Evolutionary conservation across 805 yeast species (phyloP), one percentile per base, ranked within the genome.

Genomic region (Schwanniomyces yamadae): DNA sequence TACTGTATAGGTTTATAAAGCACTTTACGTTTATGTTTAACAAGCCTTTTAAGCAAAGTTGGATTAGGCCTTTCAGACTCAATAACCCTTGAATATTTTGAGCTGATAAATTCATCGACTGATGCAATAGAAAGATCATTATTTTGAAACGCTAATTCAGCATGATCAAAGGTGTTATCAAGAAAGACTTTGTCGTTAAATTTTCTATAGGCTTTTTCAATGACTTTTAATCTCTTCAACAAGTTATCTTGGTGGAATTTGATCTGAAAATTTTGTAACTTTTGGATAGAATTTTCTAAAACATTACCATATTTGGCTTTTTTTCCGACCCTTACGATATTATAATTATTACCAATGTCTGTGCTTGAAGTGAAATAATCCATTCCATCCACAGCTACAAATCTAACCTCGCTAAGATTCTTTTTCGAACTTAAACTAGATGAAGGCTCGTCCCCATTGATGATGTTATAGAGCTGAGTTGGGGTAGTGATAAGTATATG

Each of bases 1-100:
- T 37, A 51, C 31, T 57, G 63, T 9, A 53, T 45, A 12, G 56
- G 55, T 30, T 54, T 55, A 32, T 48, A 54, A 11, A 51, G 40
- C 3, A 42, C 34, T 19, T 42, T 41, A 16, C 57, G 36, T 34
- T 39, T 42, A 10, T 39, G 33, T 27, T 47, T 45, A 24, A 40
- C 37, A 4, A 49, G 15, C 24, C 32, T 39, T 27, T 36, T 41
- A 14, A 45, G 31, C 10, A 41, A 31, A 9, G 17, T 15, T 7
- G 34, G 23, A 10, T 37, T 37, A 8, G 36, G 39, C 11, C 13
- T 28, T 3, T 23, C 33, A 7, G 12, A 9, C 4, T 19, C 20
- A 6, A 28, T 13, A 12, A 20, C 22, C 9, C 20, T 14, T n/a
- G 24, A 15, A 17, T 15, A 10, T 13, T 18, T n/a, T 7, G 2